Conservation (phyloP, 768 basidiomycete genomes). For the Pleurotus salmoneostramineus region DNA sequence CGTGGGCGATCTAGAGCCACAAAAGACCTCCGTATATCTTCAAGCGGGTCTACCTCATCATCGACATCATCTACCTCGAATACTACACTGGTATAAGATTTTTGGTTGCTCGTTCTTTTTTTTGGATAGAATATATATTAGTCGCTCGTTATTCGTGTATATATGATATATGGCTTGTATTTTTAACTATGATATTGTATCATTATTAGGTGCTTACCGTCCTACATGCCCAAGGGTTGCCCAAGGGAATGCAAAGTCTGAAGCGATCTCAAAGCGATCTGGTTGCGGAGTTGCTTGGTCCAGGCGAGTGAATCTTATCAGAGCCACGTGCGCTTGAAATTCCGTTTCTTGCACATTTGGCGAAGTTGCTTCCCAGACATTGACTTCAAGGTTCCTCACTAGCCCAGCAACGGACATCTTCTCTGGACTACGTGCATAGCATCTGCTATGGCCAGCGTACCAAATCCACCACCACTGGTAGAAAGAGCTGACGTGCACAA, state of each 20-base stretch:
- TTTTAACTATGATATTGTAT: background rate
- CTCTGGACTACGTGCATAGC: background rate
- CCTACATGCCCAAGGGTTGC: too few relatives aligned
- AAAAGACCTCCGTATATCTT: conserved; percentile 30
- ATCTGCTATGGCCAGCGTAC: conserved; percentile 17
- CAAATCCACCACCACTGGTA: conserved; percentile 28
- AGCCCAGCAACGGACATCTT: too few relatives aligned
- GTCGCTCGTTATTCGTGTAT: background rate
- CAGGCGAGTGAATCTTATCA: background rate
- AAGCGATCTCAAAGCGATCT: background rate
- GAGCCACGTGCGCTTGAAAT: background rate
- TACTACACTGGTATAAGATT: too few relatives aligned
- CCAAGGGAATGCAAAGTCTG: background rate
- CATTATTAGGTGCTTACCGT: too few relatives aligned
- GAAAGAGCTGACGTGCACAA: conserved; percentile 77
- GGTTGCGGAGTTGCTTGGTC: background rate
- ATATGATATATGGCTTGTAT: background rate
- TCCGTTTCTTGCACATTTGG: background rate
- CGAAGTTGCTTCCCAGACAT: background rate
- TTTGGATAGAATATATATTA: background rate
- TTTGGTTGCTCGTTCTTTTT: background rate
- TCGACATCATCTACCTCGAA: too few relatives aligned
- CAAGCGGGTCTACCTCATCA: background rate
- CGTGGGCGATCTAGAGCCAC: conserved; percentile 44
- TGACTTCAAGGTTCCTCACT: background rate